Percentiles rank a stretch among this genome's conserved stretches.
These are phyloP conservation scores for Venturia pyrina DNA, from an alignment of 2,329 filamentous ascomycete genomes.

Conservation along the genomic window DNA sequence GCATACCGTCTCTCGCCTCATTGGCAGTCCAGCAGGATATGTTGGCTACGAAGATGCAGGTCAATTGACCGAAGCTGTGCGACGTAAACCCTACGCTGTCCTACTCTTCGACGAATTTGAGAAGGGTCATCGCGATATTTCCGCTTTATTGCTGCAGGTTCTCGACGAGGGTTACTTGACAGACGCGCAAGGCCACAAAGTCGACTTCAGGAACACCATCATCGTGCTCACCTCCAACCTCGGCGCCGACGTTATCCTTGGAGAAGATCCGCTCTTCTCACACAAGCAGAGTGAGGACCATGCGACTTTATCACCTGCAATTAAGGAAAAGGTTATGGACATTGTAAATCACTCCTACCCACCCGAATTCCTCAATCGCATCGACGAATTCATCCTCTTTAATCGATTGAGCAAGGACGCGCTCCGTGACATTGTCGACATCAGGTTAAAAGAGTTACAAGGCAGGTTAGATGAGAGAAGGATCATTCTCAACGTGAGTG, in stretches of 20 bases:
- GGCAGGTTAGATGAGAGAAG: constrained; percentile 72
- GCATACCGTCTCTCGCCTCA: constrained; percentile 86
- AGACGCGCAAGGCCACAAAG: constrained; percentile 89
- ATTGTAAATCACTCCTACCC: constrained; percentile 66
- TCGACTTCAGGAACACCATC: constrained; percentile 93
- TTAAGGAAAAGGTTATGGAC: constrained; percentile 78
- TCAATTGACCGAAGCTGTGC: constrained; percentile 88
- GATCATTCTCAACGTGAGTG: constrained; percentile 62
- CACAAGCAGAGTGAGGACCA: constrained; percentile 25
- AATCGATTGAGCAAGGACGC: constrained; percentile 70
- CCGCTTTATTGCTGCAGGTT: constrained; percentile 81
- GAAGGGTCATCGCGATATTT: constrained; percentile 93
- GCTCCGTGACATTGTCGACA: constrained; percentile 86
- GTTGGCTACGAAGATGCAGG: constrained; percentile 96
- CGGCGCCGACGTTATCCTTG: constrained; percentile 82
- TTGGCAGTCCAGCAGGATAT: constrained; percentile 88
- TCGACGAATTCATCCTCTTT: constrained; percentile 96
- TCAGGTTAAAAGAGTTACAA: constrained; percentile 78
- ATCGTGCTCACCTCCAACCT: constrained; percentile 95
- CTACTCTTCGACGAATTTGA: constrained; percentile 96
- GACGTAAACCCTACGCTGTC: constrained; percentile 90
- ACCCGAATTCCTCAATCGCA: constrained; percentile 91
- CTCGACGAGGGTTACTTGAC: constrained; percentile 94
- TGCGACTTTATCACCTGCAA: constrained; percentile 60
- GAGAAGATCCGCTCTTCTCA: constrained; percentile 52